These are phyloP conservation scores for Gelatoporia subvermispora DNA, from an alignment of 768 basidiomycete species.

Conservation along the genomic window DNA sequence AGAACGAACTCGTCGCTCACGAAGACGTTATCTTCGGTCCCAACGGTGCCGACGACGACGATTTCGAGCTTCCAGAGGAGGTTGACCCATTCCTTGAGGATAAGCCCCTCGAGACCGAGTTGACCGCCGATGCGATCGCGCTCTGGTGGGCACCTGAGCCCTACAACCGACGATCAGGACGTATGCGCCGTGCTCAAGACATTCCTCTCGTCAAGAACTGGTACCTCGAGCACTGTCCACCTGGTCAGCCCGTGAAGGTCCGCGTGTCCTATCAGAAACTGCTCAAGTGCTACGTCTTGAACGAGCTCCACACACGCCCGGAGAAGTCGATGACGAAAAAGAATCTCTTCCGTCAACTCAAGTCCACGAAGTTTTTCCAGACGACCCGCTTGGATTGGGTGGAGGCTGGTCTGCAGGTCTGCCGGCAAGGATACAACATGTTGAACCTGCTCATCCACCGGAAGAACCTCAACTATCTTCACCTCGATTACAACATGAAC, in stretches of 20 bases:
- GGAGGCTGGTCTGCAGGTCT: constrained; percentile 96
- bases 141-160: constrained; percentile 99
- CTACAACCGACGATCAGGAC: constrained; percentile 87
- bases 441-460: constrained; percentile 97
- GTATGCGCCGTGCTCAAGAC: constrained; percentile 92
- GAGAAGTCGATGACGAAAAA: constrained; percentile 99
- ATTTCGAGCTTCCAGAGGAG: constrained; percentile 78
- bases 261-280: constrained; percentile 99
- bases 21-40: constrained; percentile 92
- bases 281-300: constrained; percentile 91
- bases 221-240: constrained; percentile 98
- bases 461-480: constrained; percentile 94
- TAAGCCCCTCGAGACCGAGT: constrained; percentile 77
- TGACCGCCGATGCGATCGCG: constrained; percentile 94
- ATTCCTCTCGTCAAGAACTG: constrained; percentile 95
- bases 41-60: constrained; percentile 79
- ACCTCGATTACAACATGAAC: constrained; percentile 98
- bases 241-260: constrained; percentile 94
- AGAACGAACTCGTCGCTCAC: constrained; percentile 79
- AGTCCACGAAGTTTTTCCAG: constrained; percentile 99
- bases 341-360: constrained; percentile 91
- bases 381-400: constrained; percentile 98
- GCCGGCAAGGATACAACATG: constrained; percentile 99
- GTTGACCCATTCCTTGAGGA: constrained; percentile 78
- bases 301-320: constrained; percentile 81